A percentile compares a stretch with the other conserved stretches of the same genome.
Evolutionary conservation across 2,329 filamentous ascomycete species (phyloP).

Genomic region (Cladosporium oxysporum): DNA sequence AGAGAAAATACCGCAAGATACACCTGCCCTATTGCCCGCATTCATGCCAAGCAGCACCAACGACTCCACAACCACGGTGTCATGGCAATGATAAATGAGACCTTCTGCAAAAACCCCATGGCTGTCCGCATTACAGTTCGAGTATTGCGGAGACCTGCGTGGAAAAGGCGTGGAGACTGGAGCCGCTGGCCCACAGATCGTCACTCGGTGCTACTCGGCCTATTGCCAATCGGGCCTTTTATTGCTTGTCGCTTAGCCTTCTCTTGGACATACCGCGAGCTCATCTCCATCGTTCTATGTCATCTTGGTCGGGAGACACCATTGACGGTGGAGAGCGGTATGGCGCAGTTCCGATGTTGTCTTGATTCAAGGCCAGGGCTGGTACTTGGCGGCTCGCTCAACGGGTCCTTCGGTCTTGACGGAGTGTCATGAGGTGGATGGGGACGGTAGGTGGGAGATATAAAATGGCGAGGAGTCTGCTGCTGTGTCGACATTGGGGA

Average conservation of each 20-base stretch:
- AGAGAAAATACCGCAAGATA: background rate
- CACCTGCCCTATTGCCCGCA: background rate
- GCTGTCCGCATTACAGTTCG: conserved; percentile 5
- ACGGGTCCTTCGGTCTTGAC: background rate
- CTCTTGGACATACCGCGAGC: conserved; percentile 5
- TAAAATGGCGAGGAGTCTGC: background rate
- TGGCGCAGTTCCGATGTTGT: conserved; percentile 7
- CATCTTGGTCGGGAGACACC: background rate
- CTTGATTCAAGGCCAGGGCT: conserved; percentile 2
- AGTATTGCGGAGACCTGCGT: conserved; percentile 9
- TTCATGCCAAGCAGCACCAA: background rate
- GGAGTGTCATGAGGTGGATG: background rate
- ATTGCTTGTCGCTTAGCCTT: background rate
- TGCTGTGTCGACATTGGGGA: background rate
- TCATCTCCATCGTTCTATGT: background rate
- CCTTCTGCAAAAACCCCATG: conserved; percentile 8
- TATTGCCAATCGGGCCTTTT: conserved; percentile 11
- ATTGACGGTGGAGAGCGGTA: conserved; percentile 5
- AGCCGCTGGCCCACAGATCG: conserved; percentile 10
- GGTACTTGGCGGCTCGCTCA: conserved; percentile 10
- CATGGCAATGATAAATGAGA: background rate
- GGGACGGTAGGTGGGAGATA: background rate
- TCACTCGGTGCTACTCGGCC: conserved; percentile 16
- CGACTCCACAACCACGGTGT: background rate
- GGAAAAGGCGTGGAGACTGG: conserved; percentile 10